Percentiles rank a stretch among this genome's conserved stretches.
These are phyloP conservation scores for Geosmithia morbida DNA, from an alignment of 2,329 filamentous ascomycete species.

Conservation along the genomic window DNA sequence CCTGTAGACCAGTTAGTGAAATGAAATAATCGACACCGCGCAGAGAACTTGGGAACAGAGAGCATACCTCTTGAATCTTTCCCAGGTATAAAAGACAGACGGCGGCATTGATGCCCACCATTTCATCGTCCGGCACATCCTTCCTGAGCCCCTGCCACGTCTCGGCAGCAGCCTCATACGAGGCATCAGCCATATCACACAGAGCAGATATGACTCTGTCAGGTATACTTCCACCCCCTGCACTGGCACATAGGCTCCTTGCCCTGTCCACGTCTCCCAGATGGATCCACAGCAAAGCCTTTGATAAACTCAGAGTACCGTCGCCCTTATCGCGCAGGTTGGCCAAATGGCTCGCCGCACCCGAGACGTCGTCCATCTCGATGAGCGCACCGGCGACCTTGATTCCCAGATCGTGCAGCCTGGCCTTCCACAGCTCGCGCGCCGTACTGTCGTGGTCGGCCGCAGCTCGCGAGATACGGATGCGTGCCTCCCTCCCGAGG, in stretches of 20 bases:
- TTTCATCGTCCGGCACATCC: conserved; percentile 35
- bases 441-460: conserved; percentile 34
- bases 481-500: conserved; percentile 63
- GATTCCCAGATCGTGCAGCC: conserved; percentile 63
- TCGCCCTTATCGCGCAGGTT: conserved; percentile 32
- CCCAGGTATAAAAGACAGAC: conserved; percentile 77
- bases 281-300: conserved; percentile 59
- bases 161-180: conserved; percentile 48
- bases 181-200: conserved; percentile 63
- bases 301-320: conserved; percentile 28
- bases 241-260: conserved; percentile 14
- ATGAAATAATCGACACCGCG: too few relatives aligned
- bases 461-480: conserved; percentile 34
- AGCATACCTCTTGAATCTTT: conserved; percentile 51
- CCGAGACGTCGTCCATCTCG: conserved; percentile 78
- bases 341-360: conserved; percentile 59
- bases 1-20: conserved; percentile 24
- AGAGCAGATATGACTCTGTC: conserved; percentile 49
- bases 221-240: conserved; percentile 14
- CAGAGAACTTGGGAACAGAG: neutral
- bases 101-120: conserved; percentile 69
- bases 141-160: conserved; percentile 41
- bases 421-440: conserved; percentile 50
- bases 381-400: conserved; percentile 52
- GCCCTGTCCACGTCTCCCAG: conserved; percentile 65